Evolutionary conservation across 2,329 filamentous ascomycete genomes (phyloP).

Genomic region (Botrytis galanthina): DNA sequence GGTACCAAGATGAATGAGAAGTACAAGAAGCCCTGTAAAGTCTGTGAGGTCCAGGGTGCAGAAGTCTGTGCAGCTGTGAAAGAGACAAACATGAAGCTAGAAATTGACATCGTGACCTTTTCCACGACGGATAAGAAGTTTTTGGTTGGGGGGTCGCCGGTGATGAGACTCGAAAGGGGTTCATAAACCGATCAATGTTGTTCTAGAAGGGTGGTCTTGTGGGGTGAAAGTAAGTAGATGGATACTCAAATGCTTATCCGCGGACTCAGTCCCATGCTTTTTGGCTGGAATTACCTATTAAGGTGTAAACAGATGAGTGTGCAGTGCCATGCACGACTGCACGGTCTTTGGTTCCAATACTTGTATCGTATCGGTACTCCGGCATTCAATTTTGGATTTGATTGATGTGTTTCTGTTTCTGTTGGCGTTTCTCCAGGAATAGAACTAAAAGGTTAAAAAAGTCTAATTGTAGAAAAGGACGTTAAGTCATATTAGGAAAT

Average conservation of each 20-base stretch:
- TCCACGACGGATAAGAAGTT: background rate
- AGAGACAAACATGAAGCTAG: constrained; percentile 3
- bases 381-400: background rate
- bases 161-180: background rate
- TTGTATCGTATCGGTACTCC: constrained; percentile 4
- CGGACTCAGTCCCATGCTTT: background rate
- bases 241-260: constrained; percentile 10
- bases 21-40: constrained; percentile 7
- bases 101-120: constrained; percentile 17
- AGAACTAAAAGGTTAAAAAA: background rate
- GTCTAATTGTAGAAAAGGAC: background rate
- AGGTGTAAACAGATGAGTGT: background rate
- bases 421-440: constrained; percentile 11
- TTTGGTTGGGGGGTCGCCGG: background rate
- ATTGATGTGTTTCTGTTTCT: constrained; percentile 5
- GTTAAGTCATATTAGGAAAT: background rate
- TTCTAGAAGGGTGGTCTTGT: constrained; percentile 15
- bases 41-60: background rate
- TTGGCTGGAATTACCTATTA: background rate
- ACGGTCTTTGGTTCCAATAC: constrained; percentile 11
- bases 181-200: background rate
- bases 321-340: constrained; percentile 4
- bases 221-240: background rate
- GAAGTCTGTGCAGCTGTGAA: background rate
- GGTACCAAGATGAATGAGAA: constrained; percentile 12